A percentile compares a stretch with the other conserved stretches of the same genome.
These are phyloP conservation scores for Zelopaecilomyces penicillatus DNA, from an alignment of 2,329 filamentous ascomycete species.

Conservation along the genomic window DNA sequence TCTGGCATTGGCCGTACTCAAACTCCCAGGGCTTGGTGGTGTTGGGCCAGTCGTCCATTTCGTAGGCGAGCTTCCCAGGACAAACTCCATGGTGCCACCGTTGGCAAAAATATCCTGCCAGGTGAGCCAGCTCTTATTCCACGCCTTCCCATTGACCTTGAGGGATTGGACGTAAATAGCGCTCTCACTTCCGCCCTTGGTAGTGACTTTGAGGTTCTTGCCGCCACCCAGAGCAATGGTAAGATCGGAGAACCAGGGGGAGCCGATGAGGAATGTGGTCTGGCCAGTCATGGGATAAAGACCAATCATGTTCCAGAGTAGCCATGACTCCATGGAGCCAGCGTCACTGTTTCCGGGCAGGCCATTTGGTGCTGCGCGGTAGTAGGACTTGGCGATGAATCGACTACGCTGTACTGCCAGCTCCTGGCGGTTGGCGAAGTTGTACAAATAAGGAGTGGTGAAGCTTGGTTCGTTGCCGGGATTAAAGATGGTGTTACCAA, in stretches of 20 bases:
- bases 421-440: constrained; percentile 56
- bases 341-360: constrained; percentile 64
- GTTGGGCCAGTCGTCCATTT: constrained; percentile 51
- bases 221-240: constrained; percentile 48
- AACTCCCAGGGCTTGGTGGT: constrained; percentile 51
- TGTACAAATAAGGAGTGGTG: constrained; percentile 60
- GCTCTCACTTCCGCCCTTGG: constrained; percentile 39
- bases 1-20: constrained; percentile 8
- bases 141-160: constrained; percentile 53
- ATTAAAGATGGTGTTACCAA: constrained; percentile 54
- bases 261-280: constrained; percentile 57
- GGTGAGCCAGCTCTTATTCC: constrained; percentile 56
- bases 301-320: constrained; percentile 61
- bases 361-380: constrained; percentile 44
- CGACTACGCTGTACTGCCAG: constrained; percentile 51
- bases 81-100: constrained; percentile 56
- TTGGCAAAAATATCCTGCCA: constrained; percentile 59
- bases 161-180: constrained; percentile 57
- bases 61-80: constrained; percentile 43
- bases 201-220: constrained; percentile 46
- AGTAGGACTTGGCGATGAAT: constrained; percentile 50
- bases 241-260: constrained; percentile 54
- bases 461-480: constrained; percentile 62
- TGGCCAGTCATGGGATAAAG: constrained; percentile 61
- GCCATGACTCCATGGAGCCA: constrained; percentile 64